Percentiles rank a stretch among this genome's conserved stretches.
These are phyloP conservation scores for Escallonia herrerae DNA, from an alignment of 129 eudicot genomes.

Conservation along the genomic window DNA sequence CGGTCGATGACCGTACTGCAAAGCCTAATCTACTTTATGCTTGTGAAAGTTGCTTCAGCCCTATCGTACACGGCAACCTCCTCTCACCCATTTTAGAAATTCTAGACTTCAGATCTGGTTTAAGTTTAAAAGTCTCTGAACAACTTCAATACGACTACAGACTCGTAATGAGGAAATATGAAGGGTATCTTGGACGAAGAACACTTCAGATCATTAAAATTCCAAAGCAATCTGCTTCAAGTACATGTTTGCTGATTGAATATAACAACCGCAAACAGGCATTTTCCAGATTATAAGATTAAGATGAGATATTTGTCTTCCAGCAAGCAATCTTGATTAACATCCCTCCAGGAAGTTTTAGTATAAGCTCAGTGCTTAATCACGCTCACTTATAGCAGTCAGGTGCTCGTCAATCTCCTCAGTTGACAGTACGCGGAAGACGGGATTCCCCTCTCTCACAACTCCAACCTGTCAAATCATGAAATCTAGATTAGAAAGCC, in stretches of 20 bases:
- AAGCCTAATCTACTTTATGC: no score
- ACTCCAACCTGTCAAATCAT: constrained; percentile 75
- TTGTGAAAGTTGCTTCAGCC: no score
- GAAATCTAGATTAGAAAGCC: neutral
- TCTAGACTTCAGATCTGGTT: no score
- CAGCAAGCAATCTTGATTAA: neutral
- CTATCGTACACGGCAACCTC: no score
- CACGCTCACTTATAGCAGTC: constrained; percentile 97
- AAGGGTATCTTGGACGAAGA: no score
- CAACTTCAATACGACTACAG: no score
- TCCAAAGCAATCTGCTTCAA: neutral
- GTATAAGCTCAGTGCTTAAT: constrained; percentile 14
- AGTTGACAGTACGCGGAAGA: constrained; percentile 66
- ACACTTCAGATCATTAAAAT: neutral
- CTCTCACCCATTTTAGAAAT: no score
- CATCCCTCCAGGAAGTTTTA: neutral
- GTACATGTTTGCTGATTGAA: neutral
- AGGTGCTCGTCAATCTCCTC: constrained; percentile 97
- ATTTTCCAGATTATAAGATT: neutral
- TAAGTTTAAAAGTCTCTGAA: no score
- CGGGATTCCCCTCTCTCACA: constrained; percentile 67
- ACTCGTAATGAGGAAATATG: no score
- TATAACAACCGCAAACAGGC: neutral
- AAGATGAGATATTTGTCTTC: neutral
- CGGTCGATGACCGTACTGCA: no score